Evolutionary conservation across 2,329 filamentous ascomycete species (phyloP), one percentile per base, ranked within the genome.

Genomic region (Purpureocillium takamizusanense): DNA sequence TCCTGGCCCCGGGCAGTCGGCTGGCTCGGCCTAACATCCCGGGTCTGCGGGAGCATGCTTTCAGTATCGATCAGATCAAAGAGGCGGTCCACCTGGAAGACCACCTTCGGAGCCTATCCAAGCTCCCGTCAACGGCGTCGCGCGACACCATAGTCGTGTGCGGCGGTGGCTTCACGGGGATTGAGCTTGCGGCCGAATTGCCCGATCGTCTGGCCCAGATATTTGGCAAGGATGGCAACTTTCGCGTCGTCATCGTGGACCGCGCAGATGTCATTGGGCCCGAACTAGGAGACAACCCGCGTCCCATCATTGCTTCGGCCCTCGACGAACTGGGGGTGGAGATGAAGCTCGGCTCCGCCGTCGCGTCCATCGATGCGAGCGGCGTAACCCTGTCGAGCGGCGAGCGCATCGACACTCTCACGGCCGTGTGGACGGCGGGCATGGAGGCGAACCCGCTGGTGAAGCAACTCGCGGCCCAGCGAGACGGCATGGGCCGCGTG

Each of bases 361-460:
- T 63, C 4, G 36, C 2, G 21, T 25, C 21, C 21, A 25, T 25
- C 10, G 21, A 25, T 10, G 21, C 5, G 10, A 48, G 54, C 3
- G 51, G 62, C 0, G 47, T 40, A 2, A 46, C 54, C 4, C 21
- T 25, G 21, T 33, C 43, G 3, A 49, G 46, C 2, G 60, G 60
- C 5, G 56, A 61, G 35, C 47, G 39, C 10, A 61, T 63, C 33
- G 42, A 51, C 4, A 47, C 59, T 7, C 37, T 44, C 2, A 63
- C 61, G 0, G 50, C 49, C 3, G 45, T 63, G 10, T 63, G 61
- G 60, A 62, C 61, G 1, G 61, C 53, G 1, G 59, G 61, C 1
- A 42, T 62, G 31, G 40, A 42, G 16, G 61, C 59, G 1, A 54
- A 50, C 1, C 42, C 51, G 2, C 43, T 62, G 28, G 57, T 58